A percentile compares a stretch with the other conserved stretches of the same genome.
Evolutionary conservation across 2,329 filamentous ascomycete genomes (phyloP).

Genomic region (Moelleriella libera): DNA sequence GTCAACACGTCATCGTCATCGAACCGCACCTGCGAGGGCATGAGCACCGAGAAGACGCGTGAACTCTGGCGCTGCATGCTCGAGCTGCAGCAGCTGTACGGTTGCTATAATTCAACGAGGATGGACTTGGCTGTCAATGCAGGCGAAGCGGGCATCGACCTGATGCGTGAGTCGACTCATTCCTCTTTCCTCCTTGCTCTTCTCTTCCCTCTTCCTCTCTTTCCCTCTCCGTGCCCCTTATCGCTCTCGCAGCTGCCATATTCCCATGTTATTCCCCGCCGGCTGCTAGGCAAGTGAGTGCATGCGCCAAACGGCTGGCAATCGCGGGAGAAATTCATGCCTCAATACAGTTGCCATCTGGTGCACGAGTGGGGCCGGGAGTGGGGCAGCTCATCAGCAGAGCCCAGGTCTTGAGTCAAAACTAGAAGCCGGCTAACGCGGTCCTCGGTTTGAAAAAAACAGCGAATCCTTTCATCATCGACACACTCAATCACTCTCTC

Average conservation of each 20-base stretch:
- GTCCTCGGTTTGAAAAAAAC: neutral
- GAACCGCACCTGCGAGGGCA: conserved; percentile 16
- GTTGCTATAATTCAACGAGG: conserved; percentile 33
- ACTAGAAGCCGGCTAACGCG: neutral
- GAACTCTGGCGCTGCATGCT: conserved; percentile 35
- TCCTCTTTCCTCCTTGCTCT: neutral
- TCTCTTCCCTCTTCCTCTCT: neutral
- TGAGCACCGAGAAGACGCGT: conserved; percentile 23
- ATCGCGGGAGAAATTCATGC: neutral
- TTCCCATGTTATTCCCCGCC: neutral
- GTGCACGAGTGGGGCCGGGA: neutral
- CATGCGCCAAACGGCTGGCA: neutral
- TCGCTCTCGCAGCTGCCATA: neutral
- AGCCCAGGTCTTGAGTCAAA: conserved; percentile 4
- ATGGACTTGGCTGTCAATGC: conserved; percentile 31
- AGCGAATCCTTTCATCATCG: conserved; percentile 26
- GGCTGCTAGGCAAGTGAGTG: neutral
- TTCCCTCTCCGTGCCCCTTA: neutral
- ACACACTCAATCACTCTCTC: conserved; percentile 23
- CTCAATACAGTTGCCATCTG: neutral
- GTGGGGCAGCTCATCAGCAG: neutral
- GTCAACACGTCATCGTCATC: conserved; percentile 6
- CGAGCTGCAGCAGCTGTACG: conserved; percentile 28
- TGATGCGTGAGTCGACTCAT: conserved; percentile 27
- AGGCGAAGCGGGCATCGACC: conserved; percentile 20